Evolutionary conservation across 345 rosid genomes (phyloP).

Genomic region (Iberis pinnata): DNA sequence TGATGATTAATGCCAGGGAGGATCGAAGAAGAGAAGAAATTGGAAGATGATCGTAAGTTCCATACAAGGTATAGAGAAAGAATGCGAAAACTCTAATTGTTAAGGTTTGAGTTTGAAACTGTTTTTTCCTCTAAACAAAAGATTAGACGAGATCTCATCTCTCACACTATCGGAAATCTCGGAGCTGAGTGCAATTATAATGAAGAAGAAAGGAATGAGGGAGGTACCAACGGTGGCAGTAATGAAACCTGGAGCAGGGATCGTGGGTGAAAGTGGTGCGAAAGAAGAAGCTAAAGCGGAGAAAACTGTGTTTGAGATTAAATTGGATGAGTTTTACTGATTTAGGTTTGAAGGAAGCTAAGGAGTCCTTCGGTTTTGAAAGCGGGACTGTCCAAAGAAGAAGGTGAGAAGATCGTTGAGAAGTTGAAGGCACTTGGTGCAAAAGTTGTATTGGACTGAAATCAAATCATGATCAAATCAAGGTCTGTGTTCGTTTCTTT

Average conservation of each 20-base stretch:
- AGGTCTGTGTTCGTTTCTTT: conserved; percentile 18
- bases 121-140: no score
- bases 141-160: conserved; percentile 64
- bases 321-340: conserved; percentile 70
- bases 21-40: no score
- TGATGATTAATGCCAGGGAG: no score
- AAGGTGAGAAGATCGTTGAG: conserved; percentile 74
- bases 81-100: no score
- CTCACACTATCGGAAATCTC: conserved; percentile 64
- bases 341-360: conserved; percentile 90
- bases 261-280: conserved; percentile 43
- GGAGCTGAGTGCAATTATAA: conserved; percentile 60
- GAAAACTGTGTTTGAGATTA: conserved; percentile 79
- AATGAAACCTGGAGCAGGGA: conserved; percentile 54
- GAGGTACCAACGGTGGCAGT: conserved; percentile 58
- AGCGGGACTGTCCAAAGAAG: conserved; percentile 73
- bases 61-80: no score
- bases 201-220: conserved; percentile 60
- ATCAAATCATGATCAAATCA: not conserved
- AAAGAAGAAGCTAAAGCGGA: conserved; percentile 66
- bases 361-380: conserved; percentile 65
- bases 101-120: no score
- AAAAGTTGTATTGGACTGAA: conserved; percentile 70
- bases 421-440: conserved; percentile 81
- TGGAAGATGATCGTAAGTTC: no score